A percentile compares a stretch with the other conserved stretches of the same genome.
phyloP scores from a whole-genome alignment of 1,284 basidiomycete genomes.

The Ustilago xerochloae region DNA sequence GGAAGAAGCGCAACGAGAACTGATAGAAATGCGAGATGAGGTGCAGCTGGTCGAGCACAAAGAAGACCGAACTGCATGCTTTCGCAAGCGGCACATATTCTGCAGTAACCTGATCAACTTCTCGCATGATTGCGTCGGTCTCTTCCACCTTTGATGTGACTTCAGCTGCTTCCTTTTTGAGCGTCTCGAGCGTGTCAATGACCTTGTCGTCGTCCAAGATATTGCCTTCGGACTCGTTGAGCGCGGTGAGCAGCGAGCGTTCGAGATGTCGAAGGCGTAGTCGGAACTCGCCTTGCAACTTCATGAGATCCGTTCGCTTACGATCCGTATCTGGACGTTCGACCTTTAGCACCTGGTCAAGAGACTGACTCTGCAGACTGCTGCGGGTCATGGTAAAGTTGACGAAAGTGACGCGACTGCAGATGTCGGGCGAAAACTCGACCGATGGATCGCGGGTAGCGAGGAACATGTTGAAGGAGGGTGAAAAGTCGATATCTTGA shows the following conservation, averaged over 20 bases:
- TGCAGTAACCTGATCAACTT: constrained; percentile 93
- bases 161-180: constrained; percentile 97
- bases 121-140: constrained; percentile 93
- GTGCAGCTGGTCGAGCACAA: constrained; percentile 93
- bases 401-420: constrained; percentile 98
- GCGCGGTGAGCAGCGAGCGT: constrained; percentile 89
- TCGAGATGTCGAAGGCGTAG: constrained; percentile 92
- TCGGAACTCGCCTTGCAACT: constrained; percentile 97
- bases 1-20: constrained; percentile 96
- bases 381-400: constrained; percentile 99
- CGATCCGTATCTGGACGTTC: constrained; percentile 96
- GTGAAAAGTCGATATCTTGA: constrained; percentile 99
- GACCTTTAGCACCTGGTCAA: constrained; percentile 95
- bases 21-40: constrained; percentile 98
- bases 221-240: constrained; percentile 96
- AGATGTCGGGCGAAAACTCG: constrained; percentile 97
- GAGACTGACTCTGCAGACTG: constrained; percentile 95
- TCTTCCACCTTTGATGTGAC: constrained; percentile 97
- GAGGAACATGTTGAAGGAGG: constrained; percentile 95
- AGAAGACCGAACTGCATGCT: constrained; percentile 96
- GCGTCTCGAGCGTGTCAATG: constrained; percentile 93
- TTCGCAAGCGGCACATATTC: constrained; percentile 95
- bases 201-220: constrained; percentile 99
- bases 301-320: constrained; percentile 97
- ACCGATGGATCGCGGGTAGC: constrained; percentile 96